Conservation (phyloP, 169 alveolate genomes). For the Plasmodium berghei region DNA sequence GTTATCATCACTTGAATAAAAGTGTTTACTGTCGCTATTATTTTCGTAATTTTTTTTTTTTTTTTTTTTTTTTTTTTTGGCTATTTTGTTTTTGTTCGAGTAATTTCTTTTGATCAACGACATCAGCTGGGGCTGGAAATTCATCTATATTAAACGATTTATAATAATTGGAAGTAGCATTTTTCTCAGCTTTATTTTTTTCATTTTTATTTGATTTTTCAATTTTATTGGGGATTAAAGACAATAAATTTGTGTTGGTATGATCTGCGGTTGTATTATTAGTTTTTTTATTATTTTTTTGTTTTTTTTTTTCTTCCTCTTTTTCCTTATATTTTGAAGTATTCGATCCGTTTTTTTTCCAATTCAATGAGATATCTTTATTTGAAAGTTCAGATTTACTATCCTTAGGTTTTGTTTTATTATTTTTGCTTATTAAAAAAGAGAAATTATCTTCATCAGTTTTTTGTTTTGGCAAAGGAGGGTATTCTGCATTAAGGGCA, state of each 20-base stretch:
- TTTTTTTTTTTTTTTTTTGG: not conserved
- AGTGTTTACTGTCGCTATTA: not conserved
- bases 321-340: not conserved
- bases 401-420: constrained; percentile 10
- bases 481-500: constrained; percentile 36
- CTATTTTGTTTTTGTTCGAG: not conserved
- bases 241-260: not conserved
- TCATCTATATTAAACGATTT: constrained; percentile 30
- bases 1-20: not conserved
- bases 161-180: not conserved
- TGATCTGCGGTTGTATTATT: not conserved
- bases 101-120: constrained; percentile 9
- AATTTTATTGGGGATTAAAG: not conserved
- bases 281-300: not conserved
- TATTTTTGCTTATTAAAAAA: constrained; percentile 8
- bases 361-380: not conserved
- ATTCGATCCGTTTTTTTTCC: not conserved
- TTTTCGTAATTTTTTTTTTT: not conserved
- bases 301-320: not conserved
- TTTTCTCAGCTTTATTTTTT: constrained; percentile 5
- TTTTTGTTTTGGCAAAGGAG: constrained; percentile 37
- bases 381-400: not conserved
- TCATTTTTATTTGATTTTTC: constrained; percentile 17
- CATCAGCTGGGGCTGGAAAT: constrained; percentile 17
- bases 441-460: constrained; percentile 3